Evolutionary conservation across 306 rosid genomes (phyloP), one percentile per base, ranked within the genome.

Genomic region (Prosopis cineraria): DNA sequence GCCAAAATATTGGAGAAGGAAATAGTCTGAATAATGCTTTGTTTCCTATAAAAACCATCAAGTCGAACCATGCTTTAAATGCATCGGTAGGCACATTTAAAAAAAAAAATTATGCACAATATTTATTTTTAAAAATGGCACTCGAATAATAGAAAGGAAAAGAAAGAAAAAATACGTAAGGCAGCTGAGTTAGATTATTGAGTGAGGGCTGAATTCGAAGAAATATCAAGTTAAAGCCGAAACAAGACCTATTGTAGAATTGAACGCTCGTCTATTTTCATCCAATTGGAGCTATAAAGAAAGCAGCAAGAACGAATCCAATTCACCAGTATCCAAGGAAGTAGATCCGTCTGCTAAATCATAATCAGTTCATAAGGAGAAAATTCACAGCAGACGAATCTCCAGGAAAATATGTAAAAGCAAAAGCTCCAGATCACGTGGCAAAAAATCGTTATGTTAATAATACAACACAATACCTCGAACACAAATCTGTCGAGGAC

Each of bases 401-500:
- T 12, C 25, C 63, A 44, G 70, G 7, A 22, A 63, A 67, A 37
- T 7, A n/a, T 11, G 20, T 27, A 30, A 31, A 5, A 20, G 68
- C n/a, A 69, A 68, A 27, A 17, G 73, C 36, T 41, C 3, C 10
- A 27, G 40, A 69, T 69, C 40, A 69, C 58, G 40, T 47, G n/a
- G 58, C n/a, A 14, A 7, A 27, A 69, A 67, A 69, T 16, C 37
- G 19, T 68, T n/a, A 43, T 6, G 14, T 2, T 14, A 20, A 33
- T 31, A 33, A 14, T 6, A 12, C 7, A 62, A 33, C 29, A 43
- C 44, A 7, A 66, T 87, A 96, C 99, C 99, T 96, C 94, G 77
- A 96, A 91, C n/a, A 96, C 47, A 68, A 96, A 85, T 76, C 88
- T 87, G 70, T 96, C 99, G 73, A 96, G 94, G 29, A 93, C 68